Base-by-base conservation (phyloP, 495 filamentous ascomycete species). In the Penicillium ucsense region DNA sequence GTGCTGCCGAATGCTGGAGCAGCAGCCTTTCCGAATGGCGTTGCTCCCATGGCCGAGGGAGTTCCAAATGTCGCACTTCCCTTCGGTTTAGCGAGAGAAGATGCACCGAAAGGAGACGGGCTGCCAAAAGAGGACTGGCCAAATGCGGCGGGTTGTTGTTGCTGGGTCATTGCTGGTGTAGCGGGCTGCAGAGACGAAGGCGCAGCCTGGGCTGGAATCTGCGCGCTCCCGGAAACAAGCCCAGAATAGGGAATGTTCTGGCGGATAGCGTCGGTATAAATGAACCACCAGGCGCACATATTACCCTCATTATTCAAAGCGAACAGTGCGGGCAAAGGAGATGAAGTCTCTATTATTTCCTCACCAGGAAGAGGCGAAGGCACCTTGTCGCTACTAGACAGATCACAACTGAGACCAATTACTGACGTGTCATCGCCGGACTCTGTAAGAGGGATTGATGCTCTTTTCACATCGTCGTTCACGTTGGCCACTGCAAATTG, bases 301-400 rank as follows among this genome's bases (percentile, higher is more conserved):
- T 94, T 70, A 31, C 92, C 92, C 54, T 96, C 88, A 58, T 95
- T 80, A 49, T 92, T 97, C 3, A 99, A 74, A 32, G 90, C 77
- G 71, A 94, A 80, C 9, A 95, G 63, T 3, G 84, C 88, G 2
- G 94, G 94, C n/a, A 95, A 62, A 10, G 94, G 92, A 3, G 83
- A 83, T 3, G 89, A 90, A 35, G 72, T 65, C 45, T 91, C 79
- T 8, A 79, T 64, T 40, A 89, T 83, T 44, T 85, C 83, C 52
- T 89, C 87, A 8, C 76, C 78, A 4, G 81, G 78, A 46, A 95
- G 84, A 4, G 94, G 94, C 48, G 82, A 77, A 38, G 75, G 62
- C 3, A 95, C 85, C 50, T 78, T 87, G 41, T 90, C 87, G 49
- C 77, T 86, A 59, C 76, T 77, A 10, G 89, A 91, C 10, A 98